Conservation (phyloP, 805 yeast genomes). For the Grigorovia jiainica region DNA sequence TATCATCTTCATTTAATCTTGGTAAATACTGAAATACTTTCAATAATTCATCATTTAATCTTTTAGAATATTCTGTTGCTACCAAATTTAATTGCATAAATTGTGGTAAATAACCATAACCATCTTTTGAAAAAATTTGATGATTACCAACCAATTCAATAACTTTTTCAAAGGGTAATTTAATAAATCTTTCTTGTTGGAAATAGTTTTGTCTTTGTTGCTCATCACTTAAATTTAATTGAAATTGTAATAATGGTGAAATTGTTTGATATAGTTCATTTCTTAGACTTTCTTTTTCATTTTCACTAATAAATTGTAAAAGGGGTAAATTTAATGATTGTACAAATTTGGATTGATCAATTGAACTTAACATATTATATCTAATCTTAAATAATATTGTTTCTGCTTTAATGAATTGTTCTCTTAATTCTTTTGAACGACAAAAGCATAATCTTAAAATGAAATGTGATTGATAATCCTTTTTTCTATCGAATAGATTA, state of each 20-base stretch:
- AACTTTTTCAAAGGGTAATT: conserved; percentile 81
- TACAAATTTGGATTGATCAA: conserved; percentile 68
- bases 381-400: conserved; percentile 64
- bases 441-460: conserved; percentile 85
- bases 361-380: conserved; percentile 49
- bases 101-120: conserved; percentile 79
- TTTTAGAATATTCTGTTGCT: conserved; percentile 53
- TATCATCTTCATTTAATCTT: conserved; percentile 81
- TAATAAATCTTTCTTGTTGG: conserved; percentile 59
- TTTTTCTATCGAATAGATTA: conserved; percentile 55
- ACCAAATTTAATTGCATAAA: conserved; percentile 66
- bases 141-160: conserved; percentile 69
- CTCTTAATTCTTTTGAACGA: conserved; percentile 72
- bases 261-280: conserved; percentile 49
- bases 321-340: conserved; percentile 56
- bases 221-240: conserved; percentile 38
- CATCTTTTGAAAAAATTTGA: conserved; percentile 53
- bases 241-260: conserved; percentile 30
- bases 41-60: conserved; percentile 43
- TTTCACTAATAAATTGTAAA: conserved; percentile 48
- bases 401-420: conserved; percentile 72
- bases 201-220: conserved; percentile 35
- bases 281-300: conserved; percentile 46
- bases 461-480: conserved; percentile 89
- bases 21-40: conserved; percentile 72